Percentiles rank a stretch among this genome's conserved stretches.
These are phyloP conservation scores for Mycena citricolor DNA, from an alignment of 1,284 basidiomycete genomes.

Conservation along the genomic window DNA sequence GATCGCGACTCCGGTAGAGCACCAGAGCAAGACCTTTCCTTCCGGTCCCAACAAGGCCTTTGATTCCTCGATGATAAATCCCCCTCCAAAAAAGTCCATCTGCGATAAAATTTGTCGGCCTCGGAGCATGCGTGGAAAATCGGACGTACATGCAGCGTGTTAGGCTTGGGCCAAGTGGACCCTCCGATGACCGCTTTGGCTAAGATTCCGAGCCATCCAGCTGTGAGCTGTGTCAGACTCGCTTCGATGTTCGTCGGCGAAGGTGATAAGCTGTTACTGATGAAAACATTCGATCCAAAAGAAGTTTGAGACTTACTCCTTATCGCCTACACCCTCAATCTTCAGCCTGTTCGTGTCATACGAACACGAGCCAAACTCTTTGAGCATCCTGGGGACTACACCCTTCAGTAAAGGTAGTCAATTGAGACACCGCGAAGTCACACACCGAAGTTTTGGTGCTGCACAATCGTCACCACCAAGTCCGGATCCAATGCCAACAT, in stretches of 20 bases:
- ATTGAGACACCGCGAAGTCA: no score
- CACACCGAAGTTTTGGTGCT: no score
- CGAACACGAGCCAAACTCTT: slow-evolving; percentile 2
- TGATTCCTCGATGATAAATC: slow-evolving; percentile 8
- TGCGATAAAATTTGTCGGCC: not conserved
- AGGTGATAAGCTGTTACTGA: not conserved
- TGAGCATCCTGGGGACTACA: slow-evolving; percentile 8
- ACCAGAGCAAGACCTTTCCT: slow-evolving; percentile 12
- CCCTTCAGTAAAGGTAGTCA: no score
- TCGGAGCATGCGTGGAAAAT: not conserved
- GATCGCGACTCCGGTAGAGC: not conserved
- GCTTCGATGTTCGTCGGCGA: not conserved
- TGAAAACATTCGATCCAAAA: not conserved
- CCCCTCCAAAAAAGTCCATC: slow-evolving; percentile 10
- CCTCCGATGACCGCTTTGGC: not conserved
- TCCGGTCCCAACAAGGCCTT: slow-evolving; percentile 8
- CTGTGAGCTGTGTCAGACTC: not conserved
- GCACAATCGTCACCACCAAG: no score
- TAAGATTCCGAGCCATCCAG: slow-evolving; percentile 1
- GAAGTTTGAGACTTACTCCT: slow-evolving; percentile 2
- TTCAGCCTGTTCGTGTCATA: slow-evolving; percentile 7
- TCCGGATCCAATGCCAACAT: no score
- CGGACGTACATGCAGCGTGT: slow-evolving; percentile 9
- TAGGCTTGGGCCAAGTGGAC: slow-evolving; percentile 8
- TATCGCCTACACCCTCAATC: slow-evolving; percentile 1